phyloP scores from a whole-genome alignment of 108 stramenopile genomes.

The Aurantiochytrium sp. region DNA sequence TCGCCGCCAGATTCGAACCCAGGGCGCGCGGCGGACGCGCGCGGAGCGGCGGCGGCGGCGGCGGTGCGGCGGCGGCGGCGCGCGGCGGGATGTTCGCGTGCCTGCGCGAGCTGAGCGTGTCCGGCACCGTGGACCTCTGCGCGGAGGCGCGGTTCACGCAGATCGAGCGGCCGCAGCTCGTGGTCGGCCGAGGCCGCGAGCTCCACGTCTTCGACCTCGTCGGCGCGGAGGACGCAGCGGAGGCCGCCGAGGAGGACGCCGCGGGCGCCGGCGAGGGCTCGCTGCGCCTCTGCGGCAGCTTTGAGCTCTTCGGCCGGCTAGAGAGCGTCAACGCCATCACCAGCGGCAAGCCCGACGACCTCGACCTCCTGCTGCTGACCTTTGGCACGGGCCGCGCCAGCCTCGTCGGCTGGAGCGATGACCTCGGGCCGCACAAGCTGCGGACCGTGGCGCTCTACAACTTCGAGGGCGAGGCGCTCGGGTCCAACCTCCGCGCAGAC shows the following conservation, averaged over 20 bases:
- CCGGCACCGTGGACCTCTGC: background rate
- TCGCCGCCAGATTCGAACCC: too few relatives aligned
- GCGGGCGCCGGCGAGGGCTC: background rate
- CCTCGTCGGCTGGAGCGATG: background rate
- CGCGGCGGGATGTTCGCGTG: background rate
- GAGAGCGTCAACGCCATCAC: background rate
- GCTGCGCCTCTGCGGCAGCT: background rate
- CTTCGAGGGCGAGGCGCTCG: background rate
- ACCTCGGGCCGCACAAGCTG: background rate
- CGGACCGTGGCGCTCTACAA: background rate
- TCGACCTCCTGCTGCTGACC: background rate
- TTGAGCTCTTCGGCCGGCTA: background rate
- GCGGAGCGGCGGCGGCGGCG: too few relatives aligned
- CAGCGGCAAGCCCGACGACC: background rate
- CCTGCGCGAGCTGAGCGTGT: background rate
- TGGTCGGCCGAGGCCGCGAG: background rate
- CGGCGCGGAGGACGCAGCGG: background rate
- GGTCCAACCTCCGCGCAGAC: conserved; percentile 13
- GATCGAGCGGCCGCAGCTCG: background rate
- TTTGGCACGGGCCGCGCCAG: background rate
- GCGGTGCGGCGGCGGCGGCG: too few relatives aligned
- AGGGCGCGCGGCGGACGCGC: too few relatives aligned
- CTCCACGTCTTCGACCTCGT: background rate
- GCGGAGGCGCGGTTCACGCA: background rate
- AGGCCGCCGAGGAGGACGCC: background rate